These are phyloP conservation scores for Pyrenochaeta sp. DNA, from an alignment of 2,329 filamentous ascomycete species.

Conservation along the genomic window DNA sequence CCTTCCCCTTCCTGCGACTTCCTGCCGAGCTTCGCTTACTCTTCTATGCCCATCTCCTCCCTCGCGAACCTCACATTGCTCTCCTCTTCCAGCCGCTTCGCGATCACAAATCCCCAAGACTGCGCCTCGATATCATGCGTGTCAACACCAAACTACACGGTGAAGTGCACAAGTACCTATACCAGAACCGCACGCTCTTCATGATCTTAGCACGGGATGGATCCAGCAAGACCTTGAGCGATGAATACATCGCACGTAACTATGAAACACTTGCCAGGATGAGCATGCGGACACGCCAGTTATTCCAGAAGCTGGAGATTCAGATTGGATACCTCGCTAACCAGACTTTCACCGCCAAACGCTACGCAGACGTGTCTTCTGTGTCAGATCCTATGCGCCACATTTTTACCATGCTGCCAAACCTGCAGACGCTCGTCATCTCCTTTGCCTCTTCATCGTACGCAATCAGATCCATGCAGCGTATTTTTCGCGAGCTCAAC, in stretches of 20 bases:
- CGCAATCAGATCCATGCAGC: neutral
- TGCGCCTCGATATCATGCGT: constrained; percentile 26
- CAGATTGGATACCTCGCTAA: constrained; percentile 10
- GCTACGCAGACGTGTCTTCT: neutral
- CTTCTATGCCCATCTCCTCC: constrained; percentile 26
- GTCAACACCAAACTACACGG: constrained; percentile 21
- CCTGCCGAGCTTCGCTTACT: constrained; percentile 35
- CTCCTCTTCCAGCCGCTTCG: neutral
- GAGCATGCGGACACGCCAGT: constrained; percentile 6
- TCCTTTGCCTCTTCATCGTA: constrained; percentile 1
- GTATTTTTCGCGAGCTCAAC: constrained; percentile 1
- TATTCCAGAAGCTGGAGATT: constrained; percentile 22
- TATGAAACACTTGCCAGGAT: constrained; percentile 15
- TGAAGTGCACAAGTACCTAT: constrained; percentile 26
- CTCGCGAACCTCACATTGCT: constrained; percentile 17
- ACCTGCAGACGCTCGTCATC: constrained; percentile 11
- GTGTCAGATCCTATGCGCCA: constrained; percentile 9
- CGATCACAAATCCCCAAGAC: constrained; percentile 4
- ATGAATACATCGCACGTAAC: constrained; percentile 3
- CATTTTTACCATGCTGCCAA: constrained; percentile 15
- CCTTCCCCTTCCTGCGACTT: constrained; percentile 32
- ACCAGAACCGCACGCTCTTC: constrained; percentile 19
- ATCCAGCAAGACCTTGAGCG: neutral
- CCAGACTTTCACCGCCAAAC: constrained; percentile 2
- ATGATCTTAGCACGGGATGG: constrained; percentile 10